Base-by-base conservation (phyloP, 108 stramenopile genomes). In the Aurantiochytrium sp. region DNA sequence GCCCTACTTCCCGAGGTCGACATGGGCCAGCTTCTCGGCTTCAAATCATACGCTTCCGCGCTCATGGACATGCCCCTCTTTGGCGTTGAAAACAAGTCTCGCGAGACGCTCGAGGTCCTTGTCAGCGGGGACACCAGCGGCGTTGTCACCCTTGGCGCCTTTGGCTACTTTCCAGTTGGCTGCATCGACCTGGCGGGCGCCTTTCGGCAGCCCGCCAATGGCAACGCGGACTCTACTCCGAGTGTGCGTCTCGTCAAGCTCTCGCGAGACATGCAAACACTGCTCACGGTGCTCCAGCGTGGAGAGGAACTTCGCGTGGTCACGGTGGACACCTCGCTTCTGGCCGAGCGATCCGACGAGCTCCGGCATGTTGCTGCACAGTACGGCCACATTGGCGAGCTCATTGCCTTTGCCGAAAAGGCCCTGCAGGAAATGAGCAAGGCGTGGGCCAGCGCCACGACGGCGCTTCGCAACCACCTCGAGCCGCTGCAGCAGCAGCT, bases 1-100 rank as follows among this genome's bases (percentile, higher is more conserved):
- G 64, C 64, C 21, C 64, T 69, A 1, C 64, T 69, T 0, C 64
- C 64, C 25, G 64, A 69, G 64, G 64, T 69, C 14, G 64, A 69
- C 6, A 69, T 69, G 64, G 42, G 64, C 64, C 64, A 69, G 49
- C 49, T 45, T 55, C 49, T 19, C 1, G 76, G 25, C 25, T 83
- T 83, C 4, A 53, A 83, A 16, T 83, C 76, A 16, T 53, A 53
- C 51, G 76, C 76, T 0, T 83, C 76, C 25, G 76, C 76, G 51
- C 76, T 83, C n/a, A 83, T 83, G 76, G 76, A 83, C 23, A 83
- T 83, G 76, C 76, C 76, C 12, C 76, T 83, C 18, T 83, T 83
- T 35, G 76, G 76, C 51, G 76, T 83, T 8, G 76, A 83, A 18
- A 83, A 83, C 76, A 83, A 47, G 51, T 53, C 76, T 43, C 76